Evolutionary conservation across 2,329 filamentous ascomycete genomes (phyloP).

Genomic region (Fusarium falciforme): DNA sequence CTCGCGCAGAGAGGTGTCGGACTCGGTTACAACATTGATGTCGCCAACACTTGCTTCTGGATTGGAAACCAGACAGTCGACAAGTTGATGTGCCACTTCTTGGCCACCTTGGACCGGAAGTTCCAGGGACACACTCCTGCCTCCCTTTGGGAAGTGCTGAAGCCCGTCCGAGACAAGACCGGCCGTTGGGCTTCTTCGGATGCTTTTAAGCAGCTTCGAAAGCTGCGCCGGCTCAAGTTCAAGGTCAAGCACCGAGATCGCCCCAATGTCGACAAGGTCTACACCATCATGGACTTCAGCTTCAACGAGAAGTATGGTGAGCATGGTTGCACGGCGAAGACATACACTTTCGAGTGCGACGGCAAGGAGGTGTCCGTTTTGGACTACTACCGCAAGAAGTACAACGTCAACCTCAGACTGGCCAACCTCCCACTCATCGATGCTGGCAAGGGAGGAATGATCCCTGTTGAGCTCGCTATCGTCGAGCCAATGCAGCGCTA

Average conservation of each 20-base stretch:
- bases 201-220: conserved; percentile 65
- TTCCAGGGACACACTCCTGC: conserved; percentile 42
- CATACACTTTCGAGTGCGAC: conserved; percentile 66
- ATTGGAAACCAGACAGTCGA: conserved; percentile 54
- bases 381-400: conserved; percentile 68
- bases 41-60: conserved; percentile 94
- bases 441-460: conserved; percentile 64
- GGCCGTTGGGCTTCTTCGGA: conserved; percentile 56
- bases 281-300: conserved; percentile 63
- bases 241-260: conserved; percentile 63
- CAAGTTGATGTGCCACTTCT: conserved; percentile 51
- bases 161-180: conserved; percentile 47
- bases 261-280: conserved; percentile 57
- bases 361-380: conserved; percentile 58
- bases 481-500: conserved; percentile 69
- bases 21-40: conserved; percentile 88
- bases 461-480: conserved; percentile 72
- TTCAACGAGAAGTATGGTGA: conserved; percentile 58
- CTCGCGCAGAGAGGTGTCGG: conserved; percentile 63
- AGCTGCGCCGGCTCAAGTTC: conserved; percentile 67
- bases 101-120: conserved; percentile 45
- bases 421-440: conserved; percentile 67
- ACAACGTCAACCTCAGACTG: conserved; percentile 61
- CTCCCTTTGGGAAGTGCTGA: conserved; percentile 46
- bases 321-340: conserved; percentile 62